These are phyloP conservation scores for Epichloe scottii DNA, from an alignment of 2,329 filamentous ascomycete species.

Conservation along the genomic window DNA sequence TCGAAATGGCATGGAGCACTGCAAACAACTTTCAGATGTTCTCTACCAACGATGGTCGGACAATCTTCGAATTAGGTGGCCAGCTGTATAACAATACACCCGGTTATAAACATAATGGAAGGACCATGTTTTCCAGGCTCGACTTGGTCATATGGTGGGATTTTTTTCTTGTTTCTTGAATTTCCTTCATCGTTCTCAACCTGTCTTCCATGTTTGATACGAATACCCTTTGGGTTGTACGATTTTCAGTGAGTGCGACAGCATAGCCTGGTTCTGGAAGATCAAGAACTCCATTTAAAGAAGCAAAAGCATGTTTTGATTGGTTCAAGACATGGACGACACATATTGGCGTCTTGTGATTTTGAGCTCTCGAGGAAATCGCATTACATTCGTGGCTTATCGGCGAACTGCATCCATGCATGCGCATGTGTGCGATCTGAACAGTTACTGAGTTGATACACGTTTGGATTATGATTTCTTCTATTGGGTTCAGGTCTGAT, in stretches of 20 bases:
- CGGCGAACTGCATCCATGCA: neutral
- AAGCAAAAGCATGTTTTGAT: constrained; percentile 4
- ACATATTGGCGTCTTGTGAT: neutral
- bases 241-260: constrained; percentile 10
- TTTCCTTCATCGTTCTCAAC: neutral
- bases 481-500: neutral
- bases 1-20: constrained; percentile 76
- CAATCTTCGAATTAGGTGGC: constrained; percentile 63
- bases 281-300: neutral
- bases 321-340: constrained; percentile 2
- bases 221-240: constrained; percentile 8
- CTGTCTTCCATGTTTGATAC: neutral
- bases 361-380: neutral
- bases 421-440: neutral
- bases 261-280: constrained; percentile 9
- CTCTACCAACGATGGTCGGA: constrained; percentile 86
- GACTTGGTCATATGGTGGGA: neutral
- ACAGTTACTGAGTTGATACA: neutral
- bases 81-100: constrained; percentile 20
- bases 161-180: neutral
- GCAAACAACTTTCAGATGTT: constrained; percentile 76
- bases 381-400: neutral
- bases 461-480: constrained; percentile 1
- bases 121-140: neutral
- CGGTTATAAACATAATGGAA: neutral